Base-by-base conservation (phyloP, 257 asterid genomes). In the Linderniella brevidens region DNA sequence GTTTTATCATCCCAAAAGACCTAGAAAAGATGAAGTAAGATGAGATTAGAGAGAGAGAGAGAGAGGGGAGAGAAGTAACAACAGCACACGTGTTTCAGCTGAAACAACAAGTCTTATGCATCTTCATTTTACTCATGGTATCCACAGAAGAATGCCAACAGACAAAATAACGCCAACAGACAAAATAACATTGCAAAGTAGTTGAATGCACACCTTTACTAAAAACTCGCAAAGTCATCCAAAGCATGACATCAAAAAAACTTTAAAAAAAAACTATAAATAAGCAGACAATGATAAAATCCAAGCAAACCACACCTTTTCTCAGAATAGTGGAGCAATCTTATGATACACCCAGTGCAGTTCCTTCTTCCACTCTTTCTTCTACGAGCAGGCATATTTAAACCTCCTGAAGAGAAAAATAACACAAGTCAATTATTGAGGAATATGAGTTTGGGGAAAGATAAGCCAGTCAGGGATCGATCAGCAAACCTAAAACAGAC, bases 321-420 rank as follows among this genome's bases (percentile, higher is more conserved):
- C 53, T 80, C 77, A 29, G 68, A 64, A 52, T 64, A 55, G 53
- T 58, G 71, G 60, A 56, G 55, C 58, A 84, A 56, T 56, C 71
- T 72, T 49, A 88, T 64, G 13, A 84, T 59, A 47, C 76, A 63
- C 17, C 92, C 94, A 49, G 77, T 73, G 71, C 97, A 88, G 63
- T 72, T 78, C 48, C 19, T 61, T 18, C 70, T 60, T 60, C 59
- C 53, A 64, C 53, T 67, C 60, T 66, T 74, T 50, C 59, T 68
- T 55, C 57, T 56, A 55, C 61, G 60, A 65, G 77, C 60, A 47
- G 68, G 54, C 29, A 40, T 41, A 54, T 58, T 49, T 51, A 19
- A 57, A 59, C 54, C 69, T 58, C 76, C 97, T 88, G 68, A 37
- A 66, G 49, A 64, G 40, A 49, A 50, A 51, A 19, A 41, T 37